A percentile compares a stretch with the other conserved stretches of the same genome.
Evolutionary conservation across 495 filamentous ascomycete genomes (phyloP).

Genomic region (Penicillium dipodomyicola): DNA sequence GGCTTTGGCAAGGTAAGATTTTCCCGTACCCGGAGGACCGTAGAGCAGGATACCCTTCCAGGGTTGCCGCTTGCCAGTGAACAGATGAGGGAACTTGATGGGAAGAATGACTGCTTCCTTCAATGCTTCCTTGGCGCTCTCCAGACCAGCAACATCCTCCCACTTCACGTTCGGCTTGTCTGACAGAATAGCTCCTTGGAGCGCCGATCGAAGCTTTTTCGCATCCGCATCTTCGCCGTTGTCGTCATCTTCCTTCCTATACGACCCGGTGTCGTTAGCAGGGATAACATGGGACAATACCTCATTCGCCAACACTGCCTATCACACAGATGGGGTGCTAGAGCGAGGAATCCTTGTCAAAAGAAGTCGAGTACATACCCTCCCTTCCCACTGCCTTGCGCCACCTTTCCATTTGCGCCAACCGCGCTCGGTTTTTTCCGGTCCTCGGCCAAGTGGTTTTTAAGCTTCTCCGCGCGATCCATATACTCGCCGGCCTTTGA

Average conservation of each 20-base stretch:
- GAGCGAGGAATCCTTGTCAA: neutral
- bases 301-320: neutral
- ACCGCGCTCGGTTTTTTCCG: constrained; percentile 77
- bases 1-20: constrained; percentile 94
- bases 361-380: constrained; percentile 47
- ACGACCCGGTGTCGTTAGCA: constrained; percentile 15
- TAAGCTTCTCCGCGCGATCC: constrained; percentile 96
- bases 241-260: constrained; percentile 59
- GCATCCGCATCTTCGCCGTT: constrained; percentile 79
- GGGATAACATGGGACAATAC: neutral
- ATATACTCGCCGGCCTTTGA: constrained; percentile 93
- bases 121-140: constrained; percentile 91
- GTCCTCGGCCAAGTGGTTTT: constrained; percentile 78
- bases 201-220: constrained; percentile 88
- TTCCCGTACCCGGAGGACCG: constrained; percentile 94
- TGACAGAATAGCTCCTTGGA: constrained; percentile 87
- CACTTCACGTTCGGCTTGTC: constrained; percentile 94
- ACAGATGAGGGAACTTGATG: constrained; percentile 97
- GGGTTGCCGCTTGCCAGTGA: constrained; percentile 93
- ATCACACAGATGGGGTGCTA: neutral
- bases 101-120: constrained; percentile 97
- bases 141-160: constrained; percentile 98
- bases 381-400: constrained; percentile 65
- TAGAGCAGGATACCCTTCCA: constrained; percentile 98
- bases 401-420: constrained; percentile 76